Evolutionary conservation across 2,329 filamentous ascomycete genomes (phyloP), one percentile per base, ranked within the genome.

Genomic region (Stemphylium vesicarium): DNA sequence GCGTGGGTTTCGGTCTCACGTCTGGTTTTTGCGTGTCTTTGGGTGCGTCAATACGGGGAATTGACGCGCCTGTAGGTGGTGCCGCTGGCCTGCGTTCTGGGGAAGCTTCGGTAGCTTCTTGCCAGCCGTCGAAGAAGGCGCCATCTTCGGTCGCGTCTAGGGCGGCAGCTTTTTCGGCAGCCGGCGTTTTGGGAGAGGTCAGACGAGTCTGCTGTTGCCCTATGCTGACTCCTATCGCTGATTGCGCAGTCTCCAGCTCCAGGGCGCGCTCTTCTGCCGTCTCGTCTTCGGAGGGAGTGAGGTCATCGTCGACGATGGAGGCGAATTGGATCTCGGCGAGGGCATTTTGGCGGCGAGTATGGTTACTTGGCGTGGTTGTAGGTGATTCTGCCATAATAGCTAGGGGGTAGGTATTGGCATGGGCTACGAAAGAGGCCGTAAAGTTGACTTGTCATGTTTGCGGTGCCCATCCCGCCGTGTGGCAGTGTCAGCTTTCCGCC

Each of bases 151-250:
- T 60, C 31, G 78, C 74, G 56, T 84, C 82, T 62, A 88, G 73
- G 2, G 80, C 80, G 2, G 82, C 81, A n/a, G 77, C 81, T 68
- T 86, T 87, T 66, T 86, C 85, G 16, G 80, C 80, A 9, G 82
- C 82, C 1, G 85, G 84, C 4, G 84, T 87, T 37, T 78, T 77
- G 9, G 84, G 81, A 15, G 83, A 84, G 32, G 79, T 82, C 68
- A 87, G 76, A 38, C 81, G 79, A 44, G 80, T 84, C 68, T 88
- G 85, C 37, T 80, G 77, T 35, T 78, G 78, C 55, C 84, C 79
- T 58, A 88, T 85, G 66, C 84, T 86, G 64, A 87, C 78, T 2
- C 84, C 84, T 61, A 88, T 78, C 31, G 85, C 76, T 11, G 73
- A 77, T 47, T 76, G 73, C 13, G 72, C 77, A 57, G 79, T 75